phyloP scores from a whole-genome alignment of 1,139 yeast species.

The Pichia terricola region DNA sequence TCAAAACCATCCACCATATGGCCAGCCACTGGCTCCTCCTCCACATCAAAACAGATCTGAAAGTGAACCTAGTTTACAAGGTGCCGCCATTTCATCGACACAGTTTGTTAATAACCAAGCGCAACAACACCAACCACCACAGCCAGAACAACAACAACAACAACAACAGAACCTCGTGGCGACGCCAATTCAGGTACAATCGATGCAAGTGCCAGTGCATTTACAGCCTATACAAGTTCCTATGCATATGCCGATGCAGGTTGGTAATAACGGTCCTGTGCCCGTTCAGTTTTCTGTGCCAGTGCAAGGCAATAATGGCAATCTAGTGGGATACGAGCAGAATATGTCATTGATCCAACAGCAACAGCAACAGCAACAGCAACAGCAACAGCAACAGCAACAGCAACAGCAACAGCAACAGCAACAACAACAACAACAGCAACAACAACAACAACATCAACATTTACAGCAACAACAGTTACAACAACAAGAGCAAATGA shows the following conservation, averaged over 20 bases:
- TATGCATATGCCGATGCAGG: conserved; percentile 1
- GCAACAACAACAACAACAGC: conserved; percentile 1
- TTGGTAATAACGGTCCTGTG: background rate
- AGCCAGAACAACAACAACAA: conserved; percentile 1
- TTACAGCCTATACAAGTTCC: background rate
- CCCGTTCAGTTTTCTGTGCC: background rate
- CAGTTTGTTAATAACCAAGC: background rate
- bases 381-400: conserved; percentile 1
- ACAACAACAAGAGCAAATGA: background rate
- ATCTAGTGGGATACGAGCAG: background rate
- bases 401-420: conserved; percentile 3
- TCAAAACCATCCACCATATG: too few relatives aligned
- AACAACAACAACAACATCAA: background rate
- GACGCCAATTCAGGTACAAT: too few relatives aligned
- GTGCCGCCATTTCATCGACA: too few relatives aligned
- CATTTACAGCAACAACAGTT: background rate
- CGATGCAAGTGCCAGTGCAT: background rate
- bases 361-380: background rate
- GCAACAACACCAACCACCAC: conserved; percentile 1
- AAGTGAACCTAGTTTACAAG: too few relatives aligned
- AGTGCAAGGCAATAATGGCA: background rate
- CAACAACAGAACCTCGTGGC: background rate
- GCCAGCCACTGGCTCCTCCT: too few relatives aligned
- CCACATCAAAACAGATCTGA: too few relatives aligned
- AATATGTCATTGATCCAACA: background rate